Conservation (phyloP, 495 filamentous ascomycete genomes). For the Penicillium argentinense region DNA sequence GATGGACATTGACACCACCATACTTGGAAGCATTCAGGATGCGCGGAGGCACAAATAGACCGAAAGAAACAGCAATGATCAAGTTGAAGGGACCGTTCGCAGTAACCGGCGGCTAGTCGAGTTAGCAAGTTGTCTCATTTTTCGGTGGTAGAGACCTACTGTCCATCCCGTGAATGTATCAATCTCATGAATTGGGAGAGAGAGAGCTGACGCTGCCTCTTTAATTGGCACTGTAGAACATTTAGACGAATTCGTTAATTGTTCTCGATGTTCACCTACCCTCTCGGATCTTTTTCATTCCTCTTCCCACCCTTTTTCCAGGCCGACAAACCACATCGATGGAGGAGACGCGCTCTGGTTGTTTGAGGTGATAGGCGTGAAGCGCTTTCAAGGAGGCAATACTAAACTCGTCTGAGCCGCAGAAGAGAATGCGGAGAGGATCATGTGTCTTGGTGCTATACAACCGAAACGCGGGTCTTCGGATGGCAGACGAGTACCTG, state of each 20-base stretch:
- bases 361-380: conserved; percentile 53
- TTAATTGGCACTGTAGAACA: conserved; percentile 69
- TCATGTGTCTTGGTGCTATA: conserved; percentile 43
- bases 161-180: conserved; percentile 82
- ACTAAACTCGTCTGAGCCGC: conserved; percentile 92
- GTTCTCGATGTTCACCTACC: conserved; percentile 40
- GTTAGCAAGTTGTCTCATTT: conserved; percentile 13
- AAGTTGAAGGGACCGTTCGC: conserved; percentile 65
- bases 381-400: conserved; percentile 74
- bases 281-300: conserved; percentile 67
- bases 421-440: conserved; percentile 90
- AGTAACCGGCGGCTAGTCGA: conserved; percentile 53
- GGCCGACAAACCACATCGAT: conserved; percentile 87
- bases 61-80: conserved; percentile 94
- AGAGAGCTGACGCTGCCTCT: conserved; percentile 57
- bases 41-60: conserved; percentile 78
- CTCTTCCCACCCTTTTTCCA: conserved; percentile 72
- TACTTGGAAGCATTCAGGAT: conserved; percentile 69
- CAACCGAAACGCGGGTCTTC: conserved; percentile 18
- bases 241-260: conserved; percentile 5
- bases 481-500: conserved; percentile 7
- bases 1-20: conserved; percentile 92
- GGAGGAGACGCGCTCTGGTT: conserved; percentile 63
- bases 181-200: conserved; percentile 68
- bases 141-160: conserved; percentile 39